Conservation (phyloP, 2,329 filamentous ascomycete species). For the Aspergillus fischeri region DNA sequence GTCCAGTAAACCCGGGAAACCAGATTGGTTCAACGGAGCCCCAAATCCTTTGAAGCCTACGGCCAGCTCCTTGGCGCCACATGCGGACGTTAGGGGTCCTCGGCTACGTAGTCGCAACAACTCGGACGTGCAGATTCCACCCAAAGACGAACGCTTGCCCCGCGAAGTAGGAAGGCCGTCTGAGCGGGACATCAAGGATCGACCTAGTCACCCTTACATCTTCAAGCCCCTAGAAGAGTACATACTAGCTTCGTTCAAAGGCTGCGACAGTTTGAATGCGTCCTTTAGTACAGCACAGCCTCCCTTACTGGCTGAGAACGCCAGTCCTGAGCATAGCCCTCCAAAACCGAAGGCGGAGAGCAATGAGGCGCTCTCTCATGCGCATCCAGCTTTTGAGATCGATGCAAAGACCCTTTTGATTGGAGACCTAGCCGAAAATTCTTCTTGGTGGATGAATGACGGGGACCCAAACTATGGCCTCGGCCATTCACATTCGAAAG, state of each 20-base stretch:
- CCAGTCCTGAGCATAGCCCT: slow-evolving; percentile 43
- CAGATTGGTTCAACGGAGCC: slow-evolving; percentile 12
- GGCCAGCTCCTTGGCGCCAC: slow-evolving; percentile 5
- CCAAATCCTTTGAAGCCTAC: slow-evolving; percentile 15
- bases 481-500: slow-evolving; percentile 29
- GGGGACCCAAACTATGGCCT: slow-evolving; percentile 37
- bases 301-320: slow-evolving; percentile 40
- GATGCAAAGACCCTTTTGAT: slow-evolving; percentile 72
- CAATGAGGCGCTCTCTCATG: slow-evolving; percentile 26
- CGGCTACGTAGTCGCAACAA: slow-evolving; percentile 24
- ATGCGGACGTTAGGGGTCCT: slow-evolving; percentile 16
- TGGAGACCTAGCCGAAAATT: slow-evolving; percentile 75
- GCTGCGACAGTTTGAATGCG: slow-evolving; percentile 67
- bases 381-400: slow-evolving; percentile 54
- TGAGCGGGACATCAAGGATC: slow-evolving; percentile 37
- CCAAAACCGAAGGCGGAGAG: slow-evolving; percentile 26
- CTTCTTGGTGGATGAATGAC: slow-evolving; percentile 73
- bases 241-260: slow-evolving; percentile 63
- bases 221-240: slow-evolving; percentile 79
- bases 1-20: slow-evolving; percentile 18
- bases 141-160: slow-evolving; percentile 17
- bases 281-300: slow-evolving; percentile 63
- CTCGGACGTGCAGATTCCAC: slow-evolving; percentile 24
- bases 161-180: slow-evolving; percentile 16
- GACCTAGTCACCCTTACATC: slow-evolving; percentile 46